A percentile compares a stretch with the other conserved stretches of the same genome.
Evolutionary conservation across 352 stramenopile genomes (phyloP).

Genomic region (Globisporangium middletonii): DNA sequence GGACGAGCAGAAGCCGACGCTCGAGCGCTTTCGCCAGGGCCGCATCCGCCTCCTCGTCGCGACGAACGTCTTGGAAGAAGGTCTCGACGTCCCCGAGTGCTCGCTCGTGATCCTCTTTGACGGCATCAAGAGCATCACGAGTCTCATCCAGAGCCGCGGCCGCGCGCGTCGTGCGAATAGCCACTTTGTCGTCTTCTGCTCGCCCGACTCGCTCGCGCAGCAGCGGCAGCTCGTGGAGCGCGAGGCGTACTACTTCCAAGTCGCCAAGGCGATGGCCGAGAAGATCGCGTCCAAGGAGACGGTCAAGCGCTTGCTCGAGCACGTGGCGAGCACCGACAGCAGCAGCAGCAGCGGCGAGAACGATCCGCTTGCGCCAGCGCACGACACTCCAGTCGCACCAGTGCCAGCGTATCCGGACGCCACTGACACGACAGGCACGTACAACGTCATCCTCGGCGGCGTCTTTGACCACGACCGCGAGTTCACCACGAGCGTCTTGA

Average conservation of each 20-base stretch:
- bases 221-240: constrained; percentile 49
- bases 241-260: constrained; percentile 36
- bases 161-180: constrained; percentile 50
- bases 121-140: constrained; percentile 59
- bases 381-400: not conserved
- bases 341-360: no score
- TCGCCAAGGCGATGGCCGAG: constrained; percentile 30
- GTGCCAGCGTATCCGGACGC: not conserved
- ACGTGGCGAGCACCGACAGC: constrained; percentile 7
- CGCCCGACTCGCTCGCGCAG: constrained; percentile 24
- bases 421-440: constrained; percentile 25
- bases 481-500: constrained; percentile 15
- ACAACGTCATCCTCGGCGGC: constrained; percentile 35
- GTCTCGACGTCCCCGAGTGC: constrained; percentile 69
- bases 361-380: no score
- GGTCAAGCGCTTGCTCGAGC: constrained; percentile 31
- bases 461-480: constrained; percentile 15
- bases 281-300: constrained; percentile 38
- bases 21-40: constrained; percentile 61
- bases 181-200: constrained; percentile 68
- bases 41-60: constrained; percentile 65
- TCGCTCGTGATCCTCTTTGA: constrained; percentile 79
- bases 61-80: constrained; percentile 79
- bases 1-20: constrained; percentile 65
- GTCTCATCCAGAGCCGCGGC: constrained; percentile 72